These are phyloP conservation scores for Elaeis guineensis DNA, from an alignment of 176 grass and related monocot genomes.

Conservation along the genomic window DNA sequence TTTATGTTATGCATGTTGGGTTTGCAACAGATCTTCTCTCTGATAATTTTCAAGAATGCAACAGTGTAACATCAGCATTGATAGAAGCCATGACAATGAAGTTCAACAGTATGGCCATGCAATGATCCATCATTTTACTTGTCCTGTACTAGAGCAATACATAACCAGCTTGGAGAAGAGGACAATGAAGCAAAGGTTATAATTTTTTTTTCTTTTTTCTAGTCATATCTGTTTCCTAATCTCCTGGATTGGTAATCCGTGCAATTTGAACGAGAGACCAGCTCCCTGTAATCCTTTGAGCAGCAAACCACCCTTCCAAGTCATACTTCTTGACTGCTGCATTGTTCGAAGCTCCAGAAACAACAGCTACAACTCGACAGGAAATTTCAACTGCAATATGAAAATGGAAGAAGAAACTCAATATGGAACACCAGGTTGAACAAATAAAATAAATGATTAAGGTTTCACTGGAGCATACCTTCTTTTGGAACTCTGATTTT, in stretches of 20 bases:
- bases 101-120: too few relatives aligned
- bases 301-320: slow-evolving; percentile 94
- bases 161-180: too few relatives aligned
- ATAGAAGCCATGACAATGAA: too few relatives aligned
- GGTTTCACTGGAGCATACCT: slow-evolving; percentile 16
- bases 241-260: slow-evolving; percentile 89
- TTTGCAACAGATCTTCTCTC: slow-evolving; percentile 39
- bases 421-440: background rate
- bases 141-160: too few relatives aligned
- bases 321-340: slow-evolving; percentile 93
- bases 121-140: too few relatives aligned
- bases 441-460: background rate
- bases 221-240: slow-evolving; percentile 71
- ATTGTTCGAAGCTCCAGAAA: slow-evolving; percentile 86
- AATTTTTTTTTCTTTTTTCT: slow-evolving; percentile 51
- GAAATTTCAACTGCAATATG: slow-evolving; percentile 63
- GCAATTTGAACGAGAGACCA: slow-evolving; percentile 89
- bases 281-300: slow-evolving; percentile 79
- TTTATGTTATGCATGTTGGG: slow-evolving; percentile 53
- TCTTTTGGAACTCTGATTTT: slow-evolving; percentile 82
- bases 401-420: slow-evolving; percentile 8
- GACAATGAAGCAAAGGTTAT: background rate
- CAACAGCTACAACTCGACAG: slow-evolving; percentile 74
- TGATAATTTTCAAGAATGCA: slow-evolving; percentile 76
- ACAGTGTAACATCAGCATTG: too few relatives aligned